A percentile compares a stretch with the other conserved stretches of the same genome.
Conservation (phyloP, 163 green algal genomes). For the Botryococcus braunii region DNA sequence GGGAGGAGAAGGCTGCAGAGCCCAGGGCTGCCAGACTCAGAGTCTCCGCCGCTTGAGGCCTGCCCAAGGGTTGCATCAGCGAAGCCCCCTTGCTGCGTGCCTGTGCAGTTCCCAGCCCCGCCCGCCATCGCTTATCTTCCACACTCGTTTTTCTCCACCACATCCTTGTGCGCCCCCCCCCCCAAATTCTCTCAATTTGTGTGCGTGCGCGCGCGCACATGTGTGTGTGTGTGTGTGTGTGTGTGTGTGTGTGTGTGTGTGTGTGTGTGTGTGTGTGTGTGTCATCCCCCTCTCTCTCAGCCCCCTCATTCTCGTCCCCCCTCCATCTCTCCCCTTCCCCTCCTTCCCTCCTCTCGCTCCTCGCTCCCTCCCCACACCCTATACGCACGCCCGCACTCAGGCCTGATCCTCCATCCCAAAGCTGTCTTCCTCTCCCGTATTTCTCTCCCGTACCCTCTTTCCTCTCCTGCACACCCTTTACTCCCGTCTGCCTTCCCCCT, state of each 20-base stretch:
- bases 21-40: constrained; percentile 13
- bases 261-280: neutral
- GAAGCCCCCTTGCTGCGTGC: constrained; percentile 37
- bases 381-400: no score
- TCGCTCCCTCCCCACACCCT: no score
- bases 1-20: constrained; percentile 40
- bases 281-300: no score
- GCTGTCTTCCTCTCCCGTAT: no score
- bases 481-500: neutral
- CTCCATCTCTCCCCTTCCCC: no score
- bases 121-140: neutral
- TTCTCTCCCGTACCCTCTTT: no score
- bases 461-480: neutral
- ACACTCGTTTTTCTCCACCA: neutral
- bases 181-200: neutral
- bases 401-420: no score
- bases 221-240: neutral
- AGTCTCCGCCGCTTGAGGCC: neutral
- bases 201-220: neutral
- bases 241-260: neutral
- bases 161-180: neutral
- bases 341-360: no score
- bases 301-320: no score
- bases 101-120: constrained; percentile 16
- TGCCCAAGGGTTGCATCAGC: constrained; percentile 62